Conservation (phyloP, 192 early-diverging fungal genomes). For the Pilaira anomala region DNA sequence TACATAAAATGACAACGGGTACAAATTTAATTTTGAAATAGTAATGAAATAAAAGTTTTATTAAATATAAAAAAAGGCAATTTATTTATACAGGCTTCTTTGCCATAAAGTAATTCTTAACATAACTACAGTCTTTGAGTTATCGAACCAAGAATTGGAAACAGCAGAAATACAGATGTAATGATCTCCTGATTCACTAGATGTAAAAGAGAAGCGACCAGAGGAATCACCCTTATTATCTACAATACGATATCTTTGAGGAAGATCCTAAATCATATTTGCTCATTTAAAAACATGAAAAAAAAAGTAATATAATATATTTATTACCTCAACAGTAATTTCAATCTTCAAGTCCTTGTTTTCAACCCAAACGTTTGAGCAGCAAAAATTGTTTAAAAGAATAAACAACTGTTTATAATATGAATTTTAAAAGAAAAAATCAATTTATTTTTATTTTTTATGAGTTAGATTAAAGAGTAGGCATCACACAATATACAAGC, state of each 20-base stretch:
- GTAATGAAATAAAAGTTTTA: no score
- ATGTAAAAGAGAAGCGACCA: conserved; percentile 91
- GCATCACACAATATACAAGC: no score
- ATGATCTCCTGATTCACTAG: conserved; percentile 86
- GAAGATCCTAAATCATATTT: conserved; percentile 42
- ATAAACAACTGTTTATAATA: conserved; percentile 51
- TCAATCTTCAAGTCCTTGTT: conserved; percentile 63
- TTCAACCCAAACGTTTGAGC: conserved; percentile 54
- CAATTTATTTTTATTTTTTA: no score
- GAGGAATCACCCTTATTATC: conserved; percentile 68
- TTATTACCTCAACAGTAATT: conserved; percentile 67
- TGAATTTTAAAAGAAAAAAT: no score
- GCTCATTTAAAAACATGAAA: background rate
- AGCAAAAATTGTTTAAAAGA: conserved; percentile 79
- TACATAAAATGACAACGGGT: no score
- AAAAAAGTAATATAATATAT: background rate
- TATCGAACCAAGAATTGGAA: conserved; percentile 69
- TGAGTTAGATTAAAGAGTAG: no score
- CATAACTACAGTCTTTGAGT: conserved; percentile 69
- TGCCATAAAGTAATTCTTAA: conserved; percentile 81
- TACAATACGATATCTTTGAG: conserved; percentile 53
- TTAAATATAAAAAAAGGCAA: no score
- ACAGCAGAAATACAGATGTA: conserved; percentile 79
- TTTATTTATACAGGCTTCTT: conserved; percentile 81
- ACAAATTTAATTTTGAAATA: no score